Base-by-base conservation (phyloP, 352 stramenopile species). In the Phytophthora capsici region DNA sequence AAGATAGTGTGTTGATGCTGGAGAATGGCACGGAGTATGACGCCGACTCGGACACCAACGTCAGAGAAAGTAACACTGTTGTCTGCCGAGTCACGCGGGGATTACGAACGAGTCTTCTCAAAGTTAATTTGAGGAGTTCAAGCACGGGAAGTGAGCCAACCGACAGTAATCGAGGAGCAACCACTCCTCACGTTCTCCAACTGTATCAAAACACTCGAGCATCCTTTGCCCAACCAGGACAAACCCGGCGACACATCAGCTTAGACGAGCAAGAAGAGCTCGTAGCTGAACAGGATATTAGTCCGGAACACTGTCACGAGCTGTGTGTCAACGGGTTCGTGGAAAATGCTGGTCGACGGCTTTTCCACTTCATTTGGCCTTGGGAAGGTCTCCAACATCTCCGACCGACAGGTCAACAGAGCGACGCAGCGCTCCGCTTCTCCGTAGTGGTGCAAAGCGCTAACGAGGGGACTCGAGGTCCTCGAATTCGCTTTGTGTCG, bases 241-340 rank as follows among this genome's bases (percentile, higher is more conserved):
- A 70, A 10, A 53, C 57, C 36, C 52, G 58, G 8, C 57, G 48
- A 16, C 52, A 66, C 16, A 67, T 76, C 23, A 70, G 53, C 23
- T 45, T 73, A 41, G 52, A 76, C 30, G 47, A 71, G 23, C 68
- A 74, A 57, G 63, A 73, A 53, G 68, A 77, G 46, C 45, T 80
- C 7, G 40, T 73, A 4, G 73, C 80, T 1, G 75, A 86, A 52
- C 71, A 89, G 32, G 73, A 88, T 28, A 84, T 94, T 47, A 69
- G 63, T 12, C 75, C 80, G 1, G 80, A 90, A 45, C 69, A 91
- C 40, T 94, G 86, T 43, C 86, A 94, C 43, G 84, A 94, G 32
- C 58, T 94, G 16, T 94, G 86, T 51, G 72, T 85, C n/a, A 88
- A 83, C 41, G 86, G 84, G 0, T 88, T 81, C 41, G 82, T 82